Evolutionary conservation across 2,329 filamentous ascomycete genomes (phyloP), one percentile per base, ranked within the genome.

Genomic region (Pestalotiopsis sp.): DNA sequence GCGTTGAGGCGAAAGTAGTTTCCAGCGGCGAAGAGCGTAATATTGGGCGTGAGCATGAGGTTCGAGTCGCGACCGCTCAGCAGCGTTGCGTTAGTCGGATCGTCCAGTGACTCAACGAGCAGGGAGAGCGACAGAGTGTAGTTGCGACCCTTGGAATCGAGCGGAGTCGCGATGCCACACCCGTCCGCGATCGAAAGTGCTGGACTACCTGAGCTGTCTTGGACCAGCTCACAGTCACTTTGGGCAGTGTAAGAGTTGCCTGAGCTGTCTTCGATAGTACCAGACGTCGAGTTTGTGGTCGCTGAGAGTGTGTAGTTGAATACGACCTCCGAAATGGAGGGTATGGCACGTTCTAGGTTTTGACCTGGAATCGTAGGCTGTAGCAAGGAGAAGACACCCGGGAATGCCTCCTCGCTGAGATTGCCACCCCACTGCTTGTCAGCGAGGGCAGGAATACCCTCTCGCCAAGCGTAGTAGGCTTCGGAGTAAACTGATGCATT

Each of bases 351-450:
- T 36, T 87, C 85, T 0, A 88, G 80, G 68, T 87, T 87, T 71
- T 88, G 84, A 0, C 74, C 84, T 0, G 86, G 85, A 0, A 81
- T 80, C 0, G 71, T 74, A 0, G 80, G 73, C 3, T 82, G 83
- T 4, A 89, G 74, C 0, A 70, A 68, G 0, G 77, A 72, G 20
- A 87, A 81, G 0, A 80, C 76, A 0, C 71, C 57, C 2, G 77
- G 66, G 69, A 85, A 83, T 23, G 85, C 78, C 1, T 74, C 68
- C 6, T 80, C 77, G 0, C 81, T 79, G 4, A 86, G 75, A n/a
- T 80, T 80, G 0, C 86, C 86, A 14, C 83, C 82, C 86, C 86
- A 88, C 69, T 86, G 83, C 72, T 86, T 86, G 68, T 87, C 83
- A 0, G 80, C 85, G 14, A 88, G 76, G 0, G 85, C 83, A 0